Conservation (phyloP, 2,329 filamentous ascomycete genomes). For the Cladosporium phlei region DNA sequence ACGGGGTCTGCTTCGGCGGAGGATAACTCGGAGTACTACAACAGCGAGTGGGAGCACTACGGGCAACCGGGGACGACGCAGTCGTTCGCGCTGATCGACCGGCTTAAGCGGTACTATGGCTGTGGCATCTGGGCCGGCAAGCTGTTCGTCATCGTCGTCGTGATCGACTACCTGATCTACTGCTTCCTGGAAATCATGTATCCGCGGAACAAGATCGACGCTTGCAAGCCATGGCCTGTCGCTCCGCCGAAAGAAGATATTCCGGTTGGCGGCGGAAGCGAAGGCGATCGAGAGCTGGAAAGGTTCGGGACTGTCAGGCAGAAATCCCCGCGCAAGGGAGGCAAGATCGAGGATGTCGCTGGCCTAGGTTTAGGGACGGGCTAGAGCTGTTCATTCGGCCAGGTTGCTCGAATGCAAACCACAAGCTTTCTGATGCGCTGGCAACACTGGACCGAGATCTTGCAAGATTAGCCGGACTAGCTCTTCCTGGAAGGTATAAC, state of each 20-base stretch:
- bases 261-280: not conserved
- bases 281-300: constrained; percentile 13
- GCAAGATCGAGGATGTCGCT: constrained; percentile 3
- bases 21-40: constrained; percentile 74
- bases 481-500: no score
- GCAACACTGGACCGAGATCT: no score
- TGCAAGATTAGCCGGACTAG: no score
- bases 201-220: constrained; percentile 79
- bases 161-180: constrained; percentile 90
- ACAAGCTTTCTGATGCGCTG: not conserved
- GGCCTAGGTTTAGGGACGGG: constrained; percentile 5
- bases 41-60: constrained; percentile 63
- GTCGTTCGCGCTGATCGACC: constrained; percentile 88
- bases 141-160: constrained; percentile 87
- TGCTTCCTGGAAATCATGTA: constrained; percentile 83
- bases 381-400: not conserved
- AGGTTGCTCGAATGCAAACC: no score
- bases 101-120: constrained; percentile 92
- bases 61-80: constrained; percentile 49
- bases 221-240: constrained; percentile 79
- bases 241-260: not conserved
- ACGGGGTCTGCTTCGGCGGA: constrained; percentile 65
- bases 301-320: constrained; percentile 16
- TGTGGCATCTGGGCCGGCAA: constrained; percentile 99
- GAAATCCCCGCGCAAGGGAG: constrained; percentile 13